phyloP scores from a whole-genome alignment of 2,329 filamentous ascomycete genomes.

The Pleurostoma richardsiae region DNA sequence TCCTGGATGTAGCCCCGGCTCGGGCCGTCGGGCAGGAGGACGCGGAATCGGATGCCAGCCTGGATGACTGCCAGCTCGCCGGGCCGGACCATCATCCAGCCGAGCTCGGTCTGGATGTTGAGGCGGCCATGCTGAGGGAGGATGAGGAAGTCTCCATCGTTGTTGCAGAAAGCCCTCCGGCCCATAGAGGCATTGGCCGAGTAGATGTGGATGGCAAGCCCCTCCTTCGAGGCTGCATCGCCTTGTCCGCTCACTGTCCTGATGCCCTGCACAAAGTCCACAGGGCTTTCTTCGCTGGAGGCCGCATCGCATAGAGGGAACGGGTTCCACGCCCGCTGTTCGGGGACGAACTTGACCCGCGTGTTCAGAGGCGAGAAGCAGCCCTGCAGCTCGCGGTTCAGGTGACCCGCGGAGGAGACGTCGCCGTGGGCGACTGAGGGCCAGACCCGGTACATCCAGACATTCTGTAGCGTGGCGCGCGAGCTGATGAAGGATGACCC shows the following conservation, averaged over 20 bases:
- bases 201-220: constrained; percentile 43
- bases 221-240: constrained; percentile 43
- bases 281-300: background rate
- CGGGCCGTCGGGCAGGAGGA: constrained; percentile 48
- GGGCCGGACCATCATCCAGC: constrained; percentile 50
- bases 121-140: constrained; percentile 57
- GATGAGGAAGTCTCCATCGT: constrained; percentile 62
- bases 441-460: constrained; percentile 24
- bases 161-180: constrained; percentile 39
- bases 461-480: constrained; percentile 14
- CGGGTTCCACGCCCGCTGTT: background rate
- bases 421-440: constrained; percentile 18
- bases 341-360: constrained; percentile 13
- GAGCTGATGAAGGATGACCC: constrained; percentile 19
- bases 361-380: constrained; percentile 14
- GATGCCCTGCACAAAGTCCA: constrained; percentile 36
- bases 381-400: constrained; percentile 9
- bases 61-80: constrained; percentile 63
- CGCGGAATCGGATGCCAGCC: constrained; percentile 56
- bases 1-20: constrained; percentile 54
- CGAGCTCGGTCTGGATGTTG: constrained; percentile 63
- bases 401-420: constrained; percentile 4
- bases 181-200: constrained; percentile 40
- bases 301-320: background rate
- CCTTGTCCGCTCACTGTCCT: constrained; percentile 44